Base-by-base conservation (phyloP, 2,329 filamentous ascomycete genomes). In the Scytalidium lignicola region DNA sequence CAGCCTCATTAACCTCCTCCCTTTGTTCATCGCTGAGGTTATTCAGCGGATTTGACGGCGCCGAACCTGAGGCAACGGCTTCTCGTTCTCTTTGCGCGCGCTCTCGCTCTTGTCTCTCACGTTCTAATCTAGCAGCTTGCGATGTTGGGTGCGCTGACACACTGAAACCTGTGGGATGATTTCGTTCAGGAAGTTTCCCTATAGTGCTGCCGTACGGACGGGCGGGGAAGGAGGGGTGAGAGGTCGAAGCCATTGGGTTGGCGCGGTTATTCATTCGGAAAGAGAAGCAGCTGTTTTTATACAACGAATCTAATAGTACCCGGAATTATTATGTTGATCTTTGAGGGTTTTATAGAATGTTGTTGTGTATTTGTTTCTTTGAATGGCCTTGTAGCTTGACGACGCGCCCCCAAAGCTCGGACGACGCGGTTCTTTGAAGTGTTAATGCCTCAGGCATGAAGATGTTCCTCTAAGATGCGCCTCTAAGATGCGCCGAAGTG, bases 1-100 rank as follows among this genome's bases (percentile, higher is more conserved):
- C 90, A 55, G 92, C 91, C 75, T 96, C 91, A 66, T 89, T 89
- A 55, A 96, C 92, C 68, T 96, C 91, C 63, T 95, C 89, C 57
- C 86, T 80, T 67, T 96, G 91, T 69, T 96, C 91, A 63, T 96
- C 91, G 18, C 83, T 85, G 58, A 97, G 65, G 66, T 80, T 54
- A 18, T 55, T 57, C 26, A 62, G 20, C 15, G 56, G 47, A 46
- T 56, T 58, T 22, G 54, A 43, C 3, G 51, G 26, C n/a, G 51
- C 55, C 8, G 17, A 1, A 21, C 26, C 22, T n/a, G 32, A 37
- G 26, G 32, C 37, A 19, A 51, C 46, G 47, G 52, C 42, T 19
- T 44, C 45, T 46, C 41, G 48, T 44, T 57, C 54, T 50, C 55
- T 42, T 39, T 59, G 52, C 44, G 47, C 51, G 28, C 56, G 59